A percentile compares a stretch with the other conserved stretches of the same genome.
Conservation (phyloP, 139 green algal species). For the Dunaliella primolecta region DNA sequence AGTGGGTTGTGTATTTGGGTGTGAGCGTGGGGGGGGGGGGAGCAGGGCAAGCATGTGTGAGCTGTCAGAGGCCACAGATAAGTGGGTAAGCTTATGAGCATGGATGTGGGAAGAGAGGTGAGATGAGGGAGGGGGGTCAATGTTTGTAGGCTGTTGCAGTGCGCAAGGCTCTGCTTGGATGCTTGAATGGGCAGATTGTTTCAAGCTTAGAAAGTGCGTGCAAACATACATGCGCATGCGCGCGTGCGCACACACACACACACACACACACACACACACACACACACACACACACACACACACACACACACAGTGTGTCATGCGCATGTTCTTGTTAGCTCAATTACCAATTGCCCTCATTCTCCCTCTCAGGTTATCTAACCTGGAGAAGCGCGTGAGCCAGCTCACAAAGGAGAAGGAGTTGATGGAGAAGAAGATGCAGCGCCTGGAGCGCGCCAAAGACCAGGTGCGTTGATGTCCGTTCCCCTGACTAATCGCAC, state of each 20-base stretch:
- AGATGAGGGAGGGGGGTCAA: no score
- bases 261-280: neutral
- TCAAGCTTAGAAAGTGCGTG: no score
- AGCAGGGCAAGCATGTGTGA: constrained; percentile 38
- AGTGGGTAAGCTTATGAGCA: constrained; percentile 10
- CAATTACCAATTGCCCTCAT: no score
- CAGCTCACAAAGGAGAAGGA: constrained; percentile 34
- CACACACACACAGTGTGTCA: neutral
- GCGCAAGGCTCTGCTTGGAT: no score
- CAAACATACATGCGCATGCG: neutral
- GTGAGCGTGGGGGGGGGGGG: neutral
- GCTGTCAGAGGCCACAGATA: constrained; percentile 41
- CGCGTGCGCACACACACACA: neutral
- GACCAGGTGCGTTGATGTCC: constrained; percentile 43
- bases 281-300: neutral
- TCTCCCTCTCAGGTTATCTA: neutral
- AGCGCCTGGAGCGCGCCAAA: constrained; percentile 67
- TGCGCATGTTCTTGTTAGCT: neutral
- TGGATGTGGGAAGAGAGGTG: neutral
- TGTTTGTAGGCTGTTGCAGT: no score
- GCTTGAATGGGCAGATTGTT: no score
- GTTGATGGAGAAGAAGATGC: constrained; percentile 81
- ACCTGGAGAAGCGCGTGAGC: constrained; percentile 3
- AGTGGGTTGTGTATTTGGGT: neutral
- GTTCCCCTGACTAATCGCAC: no score